Base-by-base conservation (phyloP, 805 yeast species). In the Myxozyma neotropica region DNA sequence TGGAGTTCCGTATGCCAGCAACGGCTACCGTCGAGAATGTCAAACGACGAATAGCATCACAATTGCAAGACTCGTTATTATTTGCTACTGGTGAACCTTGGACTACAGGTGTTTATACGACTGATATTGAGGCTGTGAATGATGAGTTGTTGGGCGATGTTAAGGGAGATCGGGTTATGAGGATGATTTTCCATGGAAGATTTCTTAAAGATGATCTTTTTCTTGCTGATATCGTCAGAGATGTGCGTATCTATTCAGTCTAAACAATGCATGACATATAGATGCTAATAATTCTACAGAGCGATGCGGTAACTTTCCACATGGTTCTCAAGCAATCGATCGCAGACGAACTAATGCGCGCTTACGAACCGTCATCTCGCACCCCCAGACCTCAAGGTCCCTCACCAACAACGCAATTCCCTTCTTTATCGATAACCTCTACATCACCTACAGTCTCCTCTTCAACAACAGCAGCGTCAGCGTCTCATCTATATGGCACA, bases 111-210 rank as follows among this genome's bases (percentile, higher is more conserved):
- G 61, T 58, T 36, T 58, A 58, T 29, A 58, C 54, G 5, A 26
- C 61, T 21, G 61, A 45, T 2, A 58, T 55, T 24, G 56, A 58
- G 44, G 33, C 45, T 19, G 55, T 43, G 15, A 54, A 44, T 17
- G 63, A 29, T 12, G 52, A 48, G 46, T 19, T 54, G 44, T 43
- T 58, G 29, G 56, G 53, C n/a, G 53, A 49, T 39, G 55, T 45
- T n/a, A 12, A 39, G 1, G 55, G 57, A 27, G 50, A 57, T 42
- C 27, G 42, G 17, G 54, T 47, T 31, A 58, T 61, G 50, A 46
- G 59, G 19, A 19, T 62, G 19, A 62, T 62, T 15, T 62, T 59
- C 40, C 66, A 47, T 17, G 66, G 66, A 6, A 35, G 66, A 39
- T 60, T 62, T 39, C 31, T 62, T 29, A 24, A 39, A 13, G 63